phyloP scores from a whole-genome alignment of 1,284 basidiomycete genomes.

The Ganoderma boninense region DNA sequence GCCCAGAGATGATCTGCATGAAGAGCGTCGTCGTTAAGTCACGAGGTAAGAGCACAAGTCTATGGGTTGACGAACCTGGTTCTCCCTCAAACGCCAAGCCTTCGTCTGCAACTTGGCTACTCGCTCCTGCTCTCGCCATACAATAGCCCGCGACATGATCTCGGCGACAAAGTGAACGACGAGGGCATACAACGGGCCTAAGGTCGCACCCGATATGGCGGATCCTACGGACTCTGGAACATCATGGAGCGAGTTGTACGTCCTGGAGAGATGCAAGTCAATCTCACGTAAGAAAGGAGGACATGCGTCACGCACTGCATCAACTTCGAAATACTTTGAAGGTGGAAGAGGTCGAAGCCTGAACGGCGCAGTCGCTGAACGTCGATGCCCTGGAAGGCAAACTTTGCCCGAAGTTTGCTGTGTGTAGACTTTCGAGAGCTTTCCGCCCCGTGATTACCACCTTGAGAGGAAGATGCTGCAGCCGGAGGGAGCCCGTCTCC shows the following conservation, averaged over 20 bases:
- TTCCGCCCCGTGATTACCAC: slow-evolving; percentile 40
- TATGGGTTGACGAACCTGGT: slow-evolving; percentile 33
- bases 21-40: slow-evolving; percentile 15
- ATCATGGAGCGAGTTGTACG: slow-evolving; percentile 46
- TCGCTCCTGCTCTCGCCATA: slow-evolving; percentile 63
- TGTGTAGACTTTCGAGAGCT: slow-evolving; percentile 43
- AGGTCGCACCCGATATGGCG: slow-evolving; percentile 40
- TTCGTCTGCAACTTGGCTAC: slow-evolving; percentile 62
- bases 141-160: slow-evolving; percentile 57
- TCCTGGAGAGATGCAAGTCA: slow-evolving; percentile 23
- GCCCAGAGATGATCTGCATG: slow-evolving; percentile 44
- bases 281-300: background rate
- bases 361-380: slow-evolving; percentile 48
- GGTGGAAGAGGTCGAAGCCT: slow-evolving; percentile 60
- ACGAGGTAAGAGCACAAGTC: background rate
- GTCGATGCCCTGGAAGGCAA: slow-evolving; percentile 53
- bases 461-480: background rate
- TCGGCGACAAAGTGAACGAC: slow-evolving; percentile 60
- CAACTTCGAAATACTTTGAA: slow-evolving; percentile 49
- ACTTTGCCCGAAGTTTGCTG: slow-evolving; percentile 53
- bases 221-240: slow-evolving; percentile 39
- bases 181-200: slow-evolving; percentile 49
- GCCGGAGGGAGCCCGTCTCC: background rate
- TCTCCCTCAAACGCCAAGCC: slow-evolving; percentile 56
- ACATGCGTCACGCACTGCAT: slow-evolving; percentile 46